phyloP scores from a whole-genome alignment of 2,329 filamentous ascomycete species.

The Pseudonectria buxi region DNA sequence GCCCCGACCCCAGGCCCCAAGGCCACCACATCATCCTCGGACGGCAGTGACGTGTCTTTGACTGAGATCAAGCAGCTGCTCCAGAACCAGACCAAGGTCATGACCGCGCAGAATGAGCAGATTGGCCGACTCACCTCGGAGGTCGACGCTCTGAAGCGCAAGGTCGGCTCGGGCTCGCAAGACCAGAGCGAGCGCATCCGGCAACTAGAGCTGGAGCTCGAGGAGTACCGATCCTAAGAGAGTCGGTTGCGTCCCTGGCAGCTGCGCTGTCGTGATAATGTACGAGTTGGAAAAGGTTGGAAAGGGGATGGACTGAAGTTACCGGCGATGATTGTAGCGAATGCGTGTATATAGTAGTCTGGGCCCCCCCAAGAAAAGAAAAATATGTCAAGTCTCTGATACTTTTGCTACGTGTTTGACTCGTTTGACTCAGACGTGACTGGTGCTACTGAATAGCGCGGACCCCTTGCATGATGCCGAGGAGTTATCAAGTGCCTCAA shows the following conservation, averaged over 20 bases:
- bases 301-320: neutral
- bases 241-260: neutral
- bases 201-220: slow-evolving; percentile 61
- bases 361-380: no score
- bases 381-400: no score
- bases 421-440: no score
- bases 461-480: no score
- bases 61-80: slow-evolving; percentile 72
- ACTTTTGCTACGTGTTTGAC: no score
- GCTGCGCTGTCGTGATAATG: slow-evolving; percentile 3
- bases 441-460: no score
- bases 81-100: slow-evolving; percentile 69
- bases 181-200: slow-evolving; percentile 63
- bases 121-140: slow-evolving; percentile 64
- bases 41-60: slow-evolving; percentile 56
- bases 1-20: slow-evolving; percentile 24
- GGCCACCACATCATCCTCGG: slow-evolving; percentile 22
- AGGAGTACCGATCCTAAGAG: slow-evolving; percentile 51
- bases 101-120: slow-evolving; percentile 69
- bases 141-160: slow-evolving; percentile 75
- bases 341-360: slow-evolving; percentile 16
- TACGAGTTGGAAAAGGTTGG: slow-evolving; percentile 1
- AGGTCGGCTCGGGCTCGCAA: slow-evolving; percentile 49
- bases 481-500: no score
- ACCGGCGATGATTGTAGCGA: slow-evolving; percentile 13